A percentile compares a stretch with the other conserved stretches of the same genome.
Conservation (phyloP, 2,329 filamentous ascomycete genomes). For the Venturia nashicola region DNA sequence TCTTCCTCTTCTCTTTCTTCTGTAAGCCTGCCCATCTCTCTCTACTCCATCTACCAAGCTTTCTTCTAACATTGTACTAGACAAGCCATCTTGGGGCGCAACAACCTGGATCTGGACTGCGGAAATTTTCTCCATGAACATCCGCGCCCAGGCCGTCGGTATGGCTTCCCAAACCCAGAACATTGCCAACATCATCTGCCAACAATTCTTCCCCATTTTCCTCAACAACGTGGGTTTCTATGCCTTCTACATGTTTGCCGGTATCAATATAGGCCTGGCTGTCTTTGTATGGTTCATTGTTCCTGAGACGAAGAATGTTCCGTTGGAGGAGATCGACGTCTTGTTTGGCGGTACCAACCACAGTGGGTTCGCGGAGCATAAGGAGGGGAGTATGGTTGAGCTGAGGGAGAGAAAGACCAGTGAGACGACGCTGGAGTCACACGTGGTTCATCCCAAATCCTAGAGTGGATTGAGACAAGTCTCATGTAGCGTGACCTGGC, state of each 20-base stretch:
- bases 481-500: background rate
- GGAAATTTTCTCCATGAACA: slow-evolving; percentile 59
- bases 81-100: slow-evolving; percentile 59
- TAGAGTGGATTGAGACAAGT: background rate
- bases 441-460: background rate
- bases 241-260: slow-evolving; percentile 44
- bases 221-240: slow-evolving; percentile 46
- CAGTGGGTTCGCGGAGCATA: slow-evolving; percentile 34
- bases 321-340: slow-evolving; percentile 44
- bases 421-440: background rate
- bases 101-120: slow-evolving; percentile 62
- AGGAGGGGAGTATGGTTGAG: background rate
- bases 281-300: slow-evolving; percentile 30
- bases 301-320: slow-evolving; percentile 32
- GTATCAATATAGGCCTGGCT: slow-evolving; percentile 30
- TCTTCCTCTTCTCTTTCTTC: slow-evolving; percentile 55
- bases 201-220: slow-evolving; percentile 60
- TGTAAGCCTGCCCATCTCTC: slow-evolving; percentile 25
- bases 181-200: slow-evolving; percentile 54
- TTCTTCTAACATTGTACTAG: slow-evolving; percentile 22
- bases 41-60: slow-evolving; percentile 8
- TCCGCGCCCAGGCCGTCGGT: slow-evolving; percentile 57
- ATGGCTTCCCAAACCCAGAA: slow-evolving; percentile 48
- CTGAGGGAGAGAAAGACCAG: background rate
- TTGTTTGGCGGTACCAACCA: slow-evolving; percentile 46